These are phyloP conservation scores for Colletotrichum coccodes DNA, from an alignment of 2,329 filamentous ascomycete genomes.

Conservation along the genomic window DNA sequence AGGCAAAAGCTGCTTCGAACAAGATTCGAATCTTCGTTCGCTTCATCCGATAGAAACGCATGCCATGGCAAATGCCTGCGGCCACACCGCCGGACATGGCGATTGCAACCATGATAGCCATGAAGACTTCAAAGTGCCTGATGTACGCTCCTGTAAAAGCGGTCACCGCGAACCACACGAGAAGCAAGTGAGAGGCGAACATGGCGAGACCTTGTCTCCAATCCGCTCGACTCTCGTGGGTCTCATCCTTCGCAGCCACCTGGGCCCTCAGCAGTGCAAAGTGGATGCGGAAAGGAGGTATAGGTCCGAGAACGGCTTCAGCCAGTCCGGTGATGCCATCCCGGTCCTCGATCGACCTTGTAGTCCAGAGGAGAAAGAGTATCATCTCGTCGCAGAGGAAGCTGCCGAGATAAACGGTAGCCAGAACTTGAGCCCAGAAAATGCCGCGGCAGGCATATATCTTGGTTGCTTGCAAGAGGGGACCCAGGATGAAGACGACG, in stretches of 20 bases:
- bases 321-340: not conserved
- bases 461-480: not conserved
- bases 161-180: not conserved
- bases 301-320: not conserved
- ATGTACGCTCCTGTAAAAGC: not conserved
- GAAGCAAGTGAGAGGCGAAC: not conserved
- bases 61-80: not conserved
- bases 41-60: not conserved
- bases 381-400: conserved; percentile 1
- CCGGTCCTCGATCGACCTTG: not conserved
- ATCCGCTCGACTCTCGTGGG: not conserved
- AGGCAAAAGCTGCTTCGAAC: not conserved
- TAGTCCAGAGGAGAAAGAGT: not conserved
- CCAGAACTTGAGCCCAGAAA: not conserved
- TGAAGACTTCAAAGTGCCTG: not conserved
- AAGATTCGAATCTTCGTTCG: not conserved
- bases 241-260: not conserved
- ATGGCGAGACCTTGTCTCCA: not conserved
- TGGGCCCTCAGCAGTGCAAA: no score
- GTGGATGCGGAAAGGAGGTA: not conserved
- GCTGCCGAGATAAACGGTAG: not conserved
- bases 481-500: not conserved
- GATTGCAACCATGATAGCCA: not conserved
- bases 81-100: not conserved
- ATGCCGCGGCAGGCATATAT: not conserved